Conservation (phyloP, 2,329 filamentous ascomycete species). For the Triangularia verruculosa region DNA sequence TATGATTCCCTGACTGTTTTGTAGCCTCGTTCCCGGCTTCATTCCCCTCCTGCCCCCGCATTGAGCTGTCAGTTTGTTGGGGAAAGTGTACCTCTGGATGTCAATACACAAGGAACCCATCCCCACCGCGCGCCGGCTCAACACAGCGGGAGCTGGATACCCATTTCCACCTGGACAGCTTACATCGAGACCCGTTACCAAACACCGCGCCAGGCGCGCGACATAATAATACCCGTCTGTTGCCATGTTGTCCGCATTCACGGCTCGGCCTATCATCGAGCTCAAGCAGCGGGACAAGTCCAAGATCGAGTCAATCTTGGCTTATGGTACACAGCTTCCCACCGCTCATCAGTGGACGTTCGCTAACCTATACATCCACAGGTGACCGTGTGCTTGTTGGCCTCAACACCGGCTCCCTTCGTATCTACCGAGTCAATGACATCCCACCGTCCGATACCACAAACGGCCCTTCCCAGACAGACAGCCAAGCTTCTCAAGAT, state of each 20-base stretch:
- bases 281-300: conserved; percentile 93
- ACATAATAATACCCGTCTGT: neutral
- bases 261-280: conserved; percentile 93
- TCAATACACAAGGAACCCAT: neutral
- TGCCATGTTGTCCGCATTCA: conserved; percentile 95
- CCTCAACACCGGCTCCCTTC: conserved; percentile 81
- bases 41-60: neutral
- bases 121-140: neutral
- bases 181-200: neutral
- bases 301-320: conserved; percentile 92
- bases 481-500: conserved; percentile 19
- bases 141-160: neutral
- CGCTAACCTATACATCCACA: conserved; percentile 32
- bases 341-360: neutral
- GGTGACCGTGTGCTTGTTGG: conserved; percentile 90
- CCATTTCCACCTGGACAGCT: neutral
- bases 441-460: conserved; percentile 35
- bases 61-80: neutral
- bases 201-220: neutral
- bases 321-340: conserved; percentile 61
- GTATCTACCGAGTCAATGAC: conserved; percentile 89
- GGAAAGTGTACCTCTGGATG: neutral
- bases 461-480: conserved; percentile 30
- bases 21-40: neutral
- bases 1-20: neutral